These are phyloP conservation scores for Casuarina equisetifolia DNA, from an alignment of 306 rosid species.

Conservation along the genomic window DNA sequence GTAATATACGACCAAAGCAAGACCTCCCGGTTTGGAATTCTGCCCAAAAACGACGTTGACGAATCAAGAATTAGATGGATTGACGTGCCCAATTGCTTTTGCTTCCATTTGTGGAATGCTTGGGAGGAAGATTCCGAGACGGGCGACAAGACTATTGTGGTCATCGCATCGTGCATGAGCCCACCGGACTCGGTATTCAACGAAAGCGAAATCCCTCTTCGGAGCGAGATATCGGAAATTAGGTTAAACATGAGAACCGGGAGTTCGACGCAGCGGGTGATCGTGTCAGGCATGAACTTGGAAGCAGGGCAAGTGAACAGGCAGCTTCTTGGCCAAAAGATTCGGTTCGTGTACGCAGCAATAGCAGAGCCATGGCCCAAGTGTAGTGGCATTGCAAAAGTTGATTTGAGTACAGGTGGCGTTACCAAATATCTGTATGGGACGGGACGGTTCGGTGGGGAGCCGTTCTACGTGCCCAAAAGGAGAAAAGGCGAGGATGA, in stretches of 20 bases:
- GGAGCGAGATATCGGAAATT: conserved; percentile 54
- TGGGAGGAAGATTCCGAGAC: conserved; percentile 69
- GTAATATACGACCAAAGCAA: conserved; percentile 56
- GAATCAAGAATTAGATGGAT: conserved; percentile 56
- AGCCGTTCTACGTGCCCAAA: conserved; percentile 58
- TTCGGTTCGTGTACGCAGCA: conserved; percentile 53
- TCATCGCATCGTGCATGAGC: conserved; percentile 72
- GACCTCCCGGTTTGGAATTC: conserved; percentile 60
- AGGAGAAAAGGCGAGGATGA: no score
- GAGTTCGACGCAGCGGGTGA: conserved; percentile 34
- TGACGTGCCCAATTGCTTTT: conserved; percentile 52
- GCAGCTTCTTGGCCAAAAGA: conserved; percentile 50
- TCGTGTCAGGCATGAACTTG: conserved; percentile 49
- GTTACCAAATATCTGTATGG: conserved; percentile 48
- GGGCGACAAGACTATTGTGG: conserved; percentile 28
- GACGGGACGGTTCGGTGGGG: conserved; percentile 54
- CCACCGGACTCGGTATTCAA: conserved; percentile 78
- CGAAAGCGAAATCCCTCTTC: conserved; percentile 40
- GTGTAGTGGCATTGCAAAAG: conserved; percentile 78
- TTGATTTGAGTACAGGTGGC: conserved; percentile 49
- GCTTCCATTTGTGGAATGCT: conserved; percentile 81
- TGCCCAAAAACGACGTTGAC: conserved; percentile 40
- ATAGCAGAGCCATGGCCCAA: conserved; percentile 88
- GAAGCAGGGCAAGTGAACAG: conserved; percentile 71
- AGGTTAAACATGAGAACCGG: conserved; percentile 49